Evolutionary conservation across 2,329 filamentous ascomycete genomes (phyloP).

Genomic region (Gremmenia infestans): DNA sequence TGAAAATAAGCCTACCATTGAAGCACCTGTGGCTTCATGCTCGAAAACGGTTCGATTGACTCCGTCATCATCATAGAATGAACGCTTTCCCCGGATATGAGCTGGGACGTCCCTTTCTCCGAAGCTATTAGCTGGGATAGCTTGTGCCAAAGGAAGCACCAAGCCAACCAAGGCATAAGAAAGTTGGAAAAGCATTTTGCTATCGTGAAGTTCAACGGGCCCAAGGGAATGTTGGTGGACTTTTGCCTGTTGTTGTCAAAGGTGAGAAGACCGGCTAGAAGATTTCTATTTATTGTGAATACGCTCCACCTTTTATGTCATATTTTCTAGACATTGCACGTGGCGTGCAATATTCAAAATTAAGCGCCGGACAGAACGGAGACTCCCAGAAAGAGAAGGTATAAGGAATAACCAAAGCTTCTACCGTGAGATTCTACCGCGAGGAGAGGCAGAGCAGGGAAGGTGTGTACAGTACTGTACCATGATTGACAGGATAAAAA

Average conservation of each 20-base stretch:
- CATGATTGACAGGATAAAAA: not conserved
- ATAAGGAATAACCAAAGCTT: not conserved
- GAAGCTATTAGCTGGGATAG: not conserved
- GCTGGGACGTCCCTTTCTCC: not conserved
- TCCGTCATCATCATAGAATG: constrained; percentile 29
- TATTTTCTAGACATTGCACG: no score
- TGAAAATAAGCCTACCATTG: not conserved
- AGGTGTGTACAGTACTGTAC: not conserved
- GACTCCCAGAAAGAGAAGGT: not conserved
- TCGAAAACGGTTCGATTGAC: constrained; percentile 40
- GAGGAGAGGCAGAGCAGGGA: not conserved
- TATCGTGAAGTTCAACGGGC: no score
- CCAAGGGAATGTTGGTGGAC: no score
- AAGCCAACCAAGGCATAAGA: not conserved
- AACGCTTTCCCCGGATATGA: constrained; percentile 20
- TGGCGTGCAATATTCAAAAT: not conserved
- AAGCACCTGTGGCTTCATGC: constrained; percentile 36
- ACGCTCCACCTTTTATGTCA: not conserved
- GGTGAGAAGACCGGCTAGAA: no score
- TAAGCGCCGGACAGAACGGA: not conserved
- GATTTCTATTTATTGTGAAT: no score
- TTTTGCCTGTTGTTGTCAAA: no score
- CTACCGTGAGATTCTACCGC: not conserved
- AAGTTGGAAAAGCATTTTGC: not conserved
- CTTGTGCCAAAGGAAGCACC: not conserved